Conservation (phyloP, 768 basidiomycete species). For the Tylopilus plumbeoviolaceoides region DNA sequence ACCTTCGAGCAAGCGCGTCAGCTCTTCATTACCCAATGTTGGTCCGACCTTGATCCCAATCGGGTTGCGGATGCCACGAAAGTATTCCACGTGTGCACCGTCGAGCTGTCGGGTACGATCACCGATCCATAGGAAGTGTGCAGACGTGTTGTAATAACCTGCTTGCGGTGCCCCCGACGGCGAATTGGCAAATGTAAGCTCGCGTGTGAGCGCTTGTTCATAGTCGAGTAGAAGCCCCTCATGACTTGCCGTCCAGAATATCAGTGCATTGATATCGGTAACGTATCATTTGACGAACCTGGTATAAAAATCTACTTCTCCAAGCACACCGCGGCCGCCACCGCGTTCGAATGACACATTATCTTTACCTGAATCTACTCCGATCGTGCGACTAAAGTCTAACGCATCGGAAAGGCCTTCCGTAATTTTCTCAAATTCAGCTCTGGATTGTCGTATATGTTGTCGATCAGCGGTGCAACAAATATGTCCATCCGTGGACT, state of each 20-base stretch:
- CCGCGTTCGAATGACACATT: conserved; percentile 61
- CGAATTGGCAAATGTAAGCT: conserved; percentile 41
- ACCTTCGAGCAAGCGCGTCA: conserved; percentile 76
- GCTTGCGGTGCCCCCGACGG: conserved; percentile 8
- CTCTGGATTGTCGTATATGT: conserved; percentile 37
- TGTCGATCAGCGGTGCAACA: conserved; percentile 14
- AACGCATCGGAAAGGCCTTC: conserved; percentile 85
- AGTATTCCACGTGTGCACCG: conserved; percentile 95
- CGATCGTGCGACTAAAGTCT: conserved; percentile 90
- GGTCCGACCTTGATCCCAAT: conserved; percentile 97
- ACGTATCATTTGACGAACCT: conserved; percentile 45
- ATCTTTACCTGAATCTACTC: conserved; percentile 51
- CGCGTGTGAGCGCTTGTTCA: conserved; percentile 86
- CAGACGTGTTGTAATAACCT: conserved; percentile 82
- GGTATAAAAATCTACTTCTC: conserved; percentile 92
- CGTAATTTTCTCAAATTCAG: conserved; percentile 83
- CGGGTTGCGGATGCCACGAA: conserved; percentile 87
- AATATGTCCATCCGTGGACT: conserved; percentile 15
- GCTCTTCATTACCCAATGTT: conserved; percentile 72
- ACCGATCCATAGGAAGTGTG: conserved; percentile 96
- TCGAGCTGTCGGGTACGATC: conserved; percentile 90
- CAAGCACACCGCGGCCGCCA: conserved; percentile 65
- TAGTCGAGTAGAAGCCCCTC: conserved; percentile 92
- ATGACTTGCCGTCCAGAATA: conserved; percentile 47
- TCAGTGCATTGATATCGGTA: neutral